These are phyloP conservation scores for Pelargonium australe DNA, from an alignment of 441 rosid species.

Conservation along the genomic window DNA sequence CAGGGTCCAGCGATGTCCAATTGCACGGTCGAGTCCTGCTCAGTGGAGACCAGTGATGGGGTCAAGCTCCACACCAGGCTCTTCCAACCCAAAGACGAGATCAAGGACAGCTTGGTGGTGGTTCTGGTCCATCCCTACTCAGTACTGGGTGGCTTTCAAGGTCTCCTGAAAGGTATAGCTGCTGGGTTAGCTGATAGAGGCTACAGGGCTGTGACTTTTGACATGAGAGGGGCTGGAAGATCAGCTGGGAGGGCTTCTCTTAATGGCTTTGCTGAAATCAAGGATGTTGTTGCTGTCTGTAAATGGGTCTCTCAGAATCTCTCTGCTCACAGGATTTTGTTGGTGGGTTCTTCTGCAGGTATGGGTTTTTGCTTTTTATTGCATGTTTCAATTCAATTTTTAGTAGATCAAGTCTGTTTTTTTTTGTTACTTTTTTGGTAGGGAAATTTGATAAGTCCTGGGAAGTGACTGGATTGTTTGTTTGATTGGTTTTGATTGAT, in stretches of 20 bases:
- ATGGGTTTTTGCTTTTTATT: conserved; percentile 2
- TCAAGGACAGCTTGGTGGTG: conserved; percentile 33
- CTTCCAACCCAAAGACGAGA: conserved; percentile 47
- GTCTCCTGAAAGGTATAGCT: conserved; percentile 67
- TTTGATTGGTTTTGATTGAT: conserved; percentile 1
- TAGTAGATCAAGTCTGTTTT: conserved; percentile 7
- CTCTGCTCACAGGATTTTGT: conserved; percentile 49
- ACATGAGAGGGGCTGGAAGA: conserved; percentile 86
- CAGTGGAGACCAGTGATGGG: conserved; percentile 51
- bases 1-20: conserved; percentile 37
- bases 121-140: conserved; percentile 91
- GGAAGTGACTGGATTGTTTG: conserved; percentile 8
- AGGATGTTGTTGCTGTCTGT: conserved; percentile 77
- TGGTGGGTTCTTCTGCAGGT: conserved; percentile 96
- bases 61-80: conserved; percentile 56
- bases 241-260: conserved; percentile 81
- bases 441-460: neutral
- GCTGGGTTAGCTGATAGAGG: conserved; percentile 53
- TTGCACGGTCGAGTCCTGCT: conserved; percentile 44
- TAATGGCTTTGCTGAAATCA: conserved; percentile 76
- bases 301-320: conserved; percentile 55
- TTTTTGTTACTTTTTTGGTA: neutral
- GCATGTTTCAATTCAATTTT: neutral
- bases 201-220: conserved; percentile 65
- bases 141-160: conserved; percentile 77